Evolutionary conservation across 1,284 basidiomycete genomes (phyloP).

Genomic region (Pseudozyma sp.): DNA sequence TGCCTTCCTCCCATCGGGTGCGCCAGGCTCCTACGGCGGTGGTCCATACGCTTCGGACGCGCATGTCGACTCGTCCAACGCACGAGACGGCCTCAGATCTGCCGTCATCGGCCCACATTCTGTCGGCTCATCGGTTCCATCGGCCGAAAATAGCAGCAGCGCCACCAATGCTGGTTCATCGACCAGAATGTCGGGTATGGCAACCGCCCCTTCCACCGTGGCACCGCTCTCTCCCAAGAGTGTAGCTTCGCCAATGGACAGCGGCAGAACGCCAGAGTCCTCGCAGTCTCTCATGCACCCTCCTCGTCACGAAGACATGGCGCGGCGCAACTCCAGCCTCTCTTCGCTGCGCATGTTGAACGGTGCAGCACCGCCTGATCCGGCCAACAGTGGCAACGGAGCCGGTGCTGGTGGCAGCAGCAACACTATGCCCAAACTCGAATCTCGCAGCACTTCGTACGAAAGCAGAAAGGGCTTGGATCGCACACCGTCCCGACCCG

Average conservation of each 20-base stretch:
- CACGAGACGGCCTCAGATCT: neutral
- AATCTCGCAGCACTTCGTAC: constrained; percentile 24
- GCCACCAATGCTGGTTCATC: constrained; percentile 23
- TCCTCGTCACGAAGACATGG: constrained; percentile 36
- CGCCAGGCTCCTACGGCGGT: constrained; percentile 74
- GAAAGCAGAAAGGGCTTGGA: constrained; percentile 11
- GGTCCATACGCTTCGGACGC: constrained; percentile 77
- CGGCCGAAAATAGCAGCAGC: constrained; percentile 12
- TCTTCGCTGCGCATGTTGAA: constrained; percentile 77
- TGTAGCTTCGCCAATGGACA: constrained; percentile 37
- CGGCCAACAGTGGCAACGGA: constrained; percentile 4
- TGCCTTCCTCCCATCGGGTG: constrained; percentile 75
- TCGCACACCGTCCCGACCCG: neutral
- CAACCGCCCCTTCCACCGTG: constrained; percentile 29
- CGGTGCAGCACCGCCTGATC: constrained; percentile 5
- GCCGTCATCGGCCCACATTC: constrained; percentile 11
- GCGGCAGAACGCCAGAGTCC: constrained; percentile 29
- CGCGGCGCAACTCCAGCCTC: constrained; percentile 33
- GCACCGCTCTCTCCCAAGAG: constrained; percentile 54
- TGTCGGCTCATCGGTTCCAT: constrained; percentile 15
- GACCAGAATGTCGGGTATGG: constrained; percentile 23
- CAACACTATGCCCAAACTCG: constrained; percentile 47
- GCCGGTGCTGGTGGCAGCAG: constrained; percentile 16
- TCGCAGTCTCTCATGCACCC: constrained; percentile 42
- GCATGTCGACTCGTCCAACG: constrained; percentile 69